A percentile compares a stretch with the other conserved stretches of the same genome.
Evolutionary conservation across 208 protist genomes (phyloP).

Genomic region (Crithidia bombi): DNA sequence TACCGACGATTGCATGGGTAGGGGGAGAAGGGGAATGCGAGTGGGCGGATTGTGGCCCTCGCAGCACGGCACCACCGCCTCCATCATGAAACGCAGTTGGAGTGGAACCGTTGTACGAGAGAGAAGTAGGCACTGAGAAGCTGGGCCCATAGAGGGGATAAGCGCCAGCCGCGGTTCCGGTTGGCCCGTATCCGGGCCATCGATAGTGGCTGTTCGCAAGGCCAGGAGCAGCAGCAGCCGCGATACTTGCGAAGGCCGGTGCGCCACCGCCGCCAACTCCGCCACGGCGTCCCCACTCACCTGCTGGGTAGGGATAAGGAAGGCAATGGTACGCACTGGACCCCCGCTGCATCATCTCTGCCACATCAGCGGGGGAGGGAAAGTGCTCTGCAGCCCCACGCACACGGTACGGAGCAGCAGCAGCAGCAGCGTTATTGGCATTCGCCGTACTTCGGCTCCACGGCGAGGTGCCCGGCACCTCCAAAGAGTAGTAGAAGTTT

Average conservation of each 20-base stretch:
- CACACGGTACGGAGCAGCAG: not conserved
- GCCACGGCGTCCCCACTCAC: not conserved
- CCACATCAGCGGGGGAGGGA: conserved; percentile 4
- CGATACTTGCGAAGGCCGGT: not conserved
- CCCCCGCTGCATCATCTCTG: conserved; percentile 10
- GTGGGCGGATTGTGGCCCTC: not conserved
- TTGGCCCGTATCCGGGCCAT: not conserved
- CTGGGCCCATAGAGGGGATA: not conserved
- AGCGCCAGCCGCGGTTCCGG: not conserved
- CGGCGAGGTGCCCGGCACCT: conserved; percentile 4
- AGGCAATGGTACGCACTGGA: not conserved
- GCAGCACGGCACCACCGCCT: not conserved
- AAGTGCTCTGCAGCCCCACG: not conserved
- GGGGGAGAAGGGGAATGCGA: not conserved
- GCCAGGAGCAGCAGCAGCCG: not conserved
- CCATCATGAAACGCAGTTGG: not conserved
- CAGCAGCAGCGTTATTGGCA: not conserved
- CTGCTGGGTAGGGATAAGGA: not conserved
- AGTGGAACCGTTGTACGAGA: not conserved
- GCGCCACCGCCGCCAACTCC: not conserved
- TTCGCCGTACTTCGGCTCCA: conserved; percentile 6
- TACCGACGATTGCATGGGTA: not conserved
- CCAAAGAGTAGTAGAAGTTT: not conserved
- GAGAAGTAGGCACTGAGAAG: not conserved
- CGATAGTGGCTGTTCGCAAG: not conserved